Percentiles rank a stretch among this genome's conserved stretches.
Conservation (phyloP, 2,329 filamentous ascomycete species). For the Trichophyton mentagrophytes region DNA sequence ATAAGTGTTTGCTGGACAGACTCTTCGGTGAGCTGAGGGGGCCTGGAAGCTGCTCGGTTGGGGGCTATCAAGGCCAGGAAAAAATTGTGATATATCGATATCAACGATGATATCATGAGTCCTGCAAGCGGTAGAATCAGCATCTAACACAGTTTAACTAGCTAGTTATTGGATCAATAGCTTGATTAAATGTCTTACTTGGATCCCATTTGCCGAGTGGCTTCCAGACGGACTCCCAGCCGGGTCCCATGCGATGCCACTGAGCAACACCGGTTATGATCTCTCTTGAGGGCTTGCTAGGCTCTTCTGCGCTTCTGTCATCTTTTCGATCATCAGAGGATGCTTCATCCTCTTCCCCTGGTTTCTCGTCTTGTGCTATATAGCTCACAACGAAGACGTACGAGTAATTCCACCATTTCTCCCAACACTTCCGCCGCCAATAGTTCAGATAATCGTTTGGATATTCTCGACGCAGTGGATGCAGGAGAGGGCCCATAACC, state of each 20-base stretch:
- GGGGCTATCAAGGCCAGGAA: conserved; percentile 4
- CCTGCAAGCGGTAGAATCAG: neutral
- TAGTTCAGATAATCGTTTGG: conserved; percentile 6
- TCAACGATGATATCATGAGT: neutral
- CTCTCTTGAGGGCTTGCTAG: neutral
- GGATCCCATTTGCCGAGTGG: conserved; percentile 9
- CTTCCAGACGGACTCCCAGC: conserved; percentile 9
- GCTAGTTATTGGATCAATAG: neutral
- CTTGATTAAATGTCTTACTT: neutral
- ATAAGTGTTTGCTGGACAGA: neutral
- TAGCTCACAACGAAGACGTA: conserved; percentile 9
- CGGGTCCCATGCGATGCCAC: conserved; percentile 6
- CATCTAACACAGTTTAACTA: too few relatives aligned
- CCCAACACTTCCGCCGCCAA: neutral
- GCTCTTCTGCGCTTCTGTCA: neutral
- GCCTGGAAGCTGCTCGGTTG: conserved; percentile 7
- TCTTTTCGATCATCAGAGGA: neutral
- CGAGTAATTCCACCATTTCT: conserved; percentile 8
- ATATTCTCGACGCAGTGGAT: conserved; percentile 6
- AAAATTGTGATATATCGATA: neutral
- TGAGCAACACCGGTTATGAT: conserved; percentile 7
- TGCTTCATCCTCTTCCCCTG: neutral
- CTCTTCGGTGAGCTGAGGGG: conserved; percentile 3
- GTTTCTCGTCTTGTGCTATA: neutral
- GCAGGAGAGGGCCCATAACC: conserved; percentile 3